Percentiles rank a stretch among this genome's conserved stretches.
Evolutionary conservation across 164 flowering plant species (phyloP).

Genomic region (Warburgia ugandensis): DNA sequence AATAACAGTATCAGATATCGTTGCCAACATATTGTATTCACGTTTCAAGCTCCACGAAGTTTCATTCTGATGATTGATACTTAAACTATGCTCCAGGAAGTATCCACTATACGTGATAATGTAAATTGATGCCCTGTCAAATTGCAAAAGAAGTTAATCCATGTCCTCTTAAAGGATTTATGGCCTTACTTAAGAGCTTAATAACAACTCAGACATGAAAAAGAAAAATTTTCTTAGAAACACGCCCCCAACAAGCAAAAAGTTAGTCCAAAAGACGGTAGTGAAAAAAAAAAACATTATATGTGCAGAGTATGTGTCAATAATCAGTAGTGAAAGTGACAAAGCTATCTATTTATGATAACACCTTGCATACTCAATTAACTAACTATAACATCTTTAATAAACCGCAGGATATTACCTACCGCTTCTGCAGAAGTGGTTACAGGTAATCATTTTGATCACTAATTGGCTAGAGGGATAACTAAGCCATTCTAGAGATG

Average conservation of each 20-base stretch:
- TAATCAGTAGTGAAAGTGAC: no score
- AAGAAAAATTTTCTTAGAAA: neutral
- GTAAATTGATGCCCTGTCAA: slow-evolving; percentile 53
- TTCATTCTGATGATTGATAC: slow-evolving; percentile 43
- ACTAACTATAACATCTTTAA: no score
- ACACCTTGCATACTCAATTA: no score
- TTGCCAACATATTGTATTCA: slow-evolving; percentile 50
- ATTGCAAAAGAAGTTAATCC: neutral
- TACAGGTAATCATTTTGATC: neutral
- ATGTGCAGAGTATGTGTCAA: no score
- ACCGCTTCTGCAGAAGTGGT: neutral
- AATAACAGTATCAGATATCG: no score
- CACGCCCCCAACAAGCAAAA: neutral
- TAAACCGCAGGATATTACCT: no score
- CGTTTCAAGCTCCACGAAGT: slow-evolving; percentile 64
- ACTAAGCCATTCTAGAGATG: neutral
- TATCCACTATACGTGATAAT: slow-evolving; percentile 56
- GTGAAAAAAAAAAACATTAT: neutral
- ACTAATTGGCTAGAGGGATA: neutral
- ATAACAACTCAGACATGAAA: neutral
- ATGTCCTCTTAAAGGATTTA: neutral
- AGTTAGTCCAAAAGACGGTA: neutral
- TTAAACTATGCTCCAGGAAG: slow-evolving; percentile 60
- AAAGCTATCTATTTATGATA: no score
- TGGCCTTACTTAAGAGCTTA: no score